Conservation (phyloP, 2,329 filamentous ascomycete genomes). For the Paecilomyces niveus region DNA sequence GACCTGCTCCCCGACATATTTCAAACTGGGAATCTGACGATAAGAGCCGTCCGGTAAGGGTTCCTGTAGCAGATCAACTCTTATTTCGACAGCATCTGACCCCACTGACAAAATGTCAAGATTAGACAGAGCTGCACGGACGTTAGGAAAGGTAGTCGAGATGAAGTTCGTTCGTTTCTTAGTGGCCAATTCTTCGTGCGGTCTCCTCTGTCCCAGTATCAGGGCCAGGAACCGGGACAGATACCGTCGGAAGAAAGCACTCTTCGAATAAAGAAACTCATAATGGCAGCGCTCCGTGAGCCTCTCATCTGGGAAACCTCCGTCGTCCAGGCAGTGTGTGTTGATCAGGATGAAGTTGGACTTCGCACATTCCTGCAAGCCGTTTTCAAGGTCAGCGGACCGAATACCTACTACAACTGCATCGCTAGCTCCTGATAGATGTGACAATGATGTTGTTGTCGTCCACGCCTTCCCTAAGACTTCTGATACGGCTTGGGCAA, state of each 20-base stretch:
- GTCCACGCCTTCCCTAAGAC: constrained; percentile 68
- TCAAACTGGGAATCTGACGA: constrained; percentile 64
- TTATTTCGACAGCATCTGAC: constrained; percentile 75
- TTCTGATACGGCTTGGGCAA: constrained; percentile 69
- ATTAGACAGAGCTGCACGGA: constrained; percentile 73
- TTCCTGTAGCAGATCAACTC: constrained; percentile 74
- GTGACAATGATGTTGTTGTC: constrained; percentile 51
- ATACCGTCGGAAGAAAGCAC: constrained; percentile 66
- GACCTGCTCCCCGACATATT: constrained; percentile 79
- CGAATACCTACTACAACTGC: constrained; percentile 62
- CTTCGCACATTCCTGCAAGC: constrained; percentile 53
- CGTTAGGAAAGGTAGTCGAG: constrained; percentile 81
- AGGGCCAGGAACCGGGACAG: constrained; percentile 73
- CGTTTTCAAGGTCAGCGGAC: constrained; percentile 49
- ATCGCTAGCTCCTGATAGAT: constrained; percentile 49
- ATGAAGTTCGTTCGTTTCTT: constrained; percentile 78
- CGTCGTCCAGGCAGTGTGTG: constrained; percentile 65
- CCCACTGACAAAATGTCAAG: constrained; percentile 82
- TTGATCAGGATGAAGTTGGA: constrained; percentile 62
- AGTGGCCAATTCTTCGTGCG: constrained; percentile 62
- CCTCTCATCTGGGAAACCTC: constrained; percentile 59
- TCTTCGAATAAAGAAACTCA: constrained; percentile 74
- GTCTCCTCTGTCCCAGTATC: constrained; percentile 69
- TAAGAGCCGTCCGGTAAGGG: constrained; percentile 56
- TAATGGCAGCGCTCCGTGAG: constrained; percentile 70